Evolutionary conservation across 768 basidiomycete species (phyloP), one percentile per base, ranked within the genome.

Genomic region (Dioszegia crocea): DNA sequence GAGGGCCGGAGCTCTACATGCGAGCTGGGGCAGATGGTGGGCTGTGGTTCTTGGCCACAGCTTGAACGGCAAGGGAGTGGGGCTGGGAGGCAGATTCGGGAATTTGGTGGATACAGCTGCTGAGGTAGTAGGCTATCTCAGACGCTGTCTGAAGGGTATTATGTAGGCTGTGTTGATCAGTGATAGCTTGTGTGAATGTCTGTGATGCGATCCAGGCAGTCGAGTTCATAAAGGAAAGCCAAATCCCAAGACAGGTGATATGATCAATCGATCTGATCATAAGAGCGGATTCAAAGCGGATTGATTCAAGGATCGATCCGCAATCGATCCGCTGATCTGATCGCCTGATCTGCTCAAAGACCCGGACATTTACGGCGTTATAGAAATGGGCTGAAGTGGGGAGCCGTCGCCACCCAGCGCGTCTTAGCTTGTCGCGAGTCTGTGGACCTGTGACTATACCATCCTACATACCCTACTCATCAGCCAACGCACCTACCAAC

Each of bases 21-120:
- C 38, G 3, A 53, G 39, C 41, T 70, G 68, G 68, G 43, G 21
- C 19, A 57, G 64, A 45, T 70, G 68, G 68, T 70, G 68, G 68
- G 38, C 54, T 49, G 26, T 50, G 21, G 63, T 70, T 19, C 36
- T 69, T 24, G 40, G 44, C 9, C 30, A 29, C n/a, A 36, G 36
- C 39, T 8, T 51, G 36, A 31, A 57, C 5, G 47, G 33, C n/a
- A 43, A 16, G 40, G 16, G 21, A 17, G 9, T 43, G 9, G 40
- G 40, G 26, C 21, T 48, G 17, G 49, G 33, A n/a, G 30, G 11
- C 2, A 36, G 49, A 23, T 9, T 51, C 5, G 31, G 31, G n/a
- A 33, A 39, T 2, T 6, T 21, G 5, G 24, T 36, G 6, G 33
- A 29, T 2, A 6, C 26, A 1, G 36, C 51, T 2, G 51, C 21